Base-by-base conservation (phyloP, 2,329 filamentous ascomycete species). In the Ophiostoma piceae region DNA sequence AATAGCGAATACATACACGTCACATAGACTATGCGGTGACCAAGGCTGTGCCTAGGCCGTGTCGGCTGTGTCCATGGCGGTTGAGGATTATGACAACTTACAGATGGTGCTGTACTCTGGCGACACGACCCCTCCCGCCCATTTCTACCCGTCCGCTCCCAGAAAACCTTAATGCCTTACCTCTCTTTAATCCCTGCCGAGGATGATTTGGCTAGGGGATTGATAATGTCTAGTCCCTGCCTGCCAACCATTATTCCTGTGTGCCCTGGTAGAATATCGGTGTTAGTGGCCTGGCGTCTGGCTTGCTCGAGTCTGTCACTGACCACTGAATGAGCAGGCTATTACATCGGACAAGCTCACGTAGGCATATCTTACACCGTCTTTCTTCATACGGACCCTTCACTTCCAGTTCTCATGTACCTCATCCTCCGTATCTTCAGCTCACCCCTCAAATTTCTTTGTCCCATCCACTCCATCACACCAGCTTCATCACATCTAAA, bases 91-190 rank as follows among this genome's bases (percentile, higher is more conserved):
- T 3, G n/a, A 57, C 7, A 57, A 57, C n/a, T 22, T 19, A 35
- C 3, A 26, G 22, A 9, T 26, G 32, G 60, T 41, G 41, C 29
- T n/a, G 5, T 32, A 16, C 16, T 57, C 37, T 37, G 16, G 37
- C 57, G 11, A 47, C 39, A n/a, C 68, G 47, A n/a, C 62, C 32
- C 68, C 41, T 66, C 35, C 62, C 32, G 32, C n/a, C 57, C 57
- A 62, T 62, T 32, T 3, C 22, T 62, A 39, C 62, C 43, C 57
- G 22, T 35, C 64, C 39, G 54, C 65, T 70, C 71, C 71, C 71
- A 69, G 71, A 54, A 71, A 72, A 72, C 69, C 71, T 72, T 72
- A 72, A 68, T 69, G 16, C 69, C 67, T 39, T 68, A 68, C 69
- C 66, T 26, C 51, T 26, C 39, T 64, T 68, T 39, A 26, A 60